These are phyloP conservation scores for Ascochyta pisi DNA, from an alignment of 2,329 filamentous ascomycete species.

Conservation along the genomic window DNA sequence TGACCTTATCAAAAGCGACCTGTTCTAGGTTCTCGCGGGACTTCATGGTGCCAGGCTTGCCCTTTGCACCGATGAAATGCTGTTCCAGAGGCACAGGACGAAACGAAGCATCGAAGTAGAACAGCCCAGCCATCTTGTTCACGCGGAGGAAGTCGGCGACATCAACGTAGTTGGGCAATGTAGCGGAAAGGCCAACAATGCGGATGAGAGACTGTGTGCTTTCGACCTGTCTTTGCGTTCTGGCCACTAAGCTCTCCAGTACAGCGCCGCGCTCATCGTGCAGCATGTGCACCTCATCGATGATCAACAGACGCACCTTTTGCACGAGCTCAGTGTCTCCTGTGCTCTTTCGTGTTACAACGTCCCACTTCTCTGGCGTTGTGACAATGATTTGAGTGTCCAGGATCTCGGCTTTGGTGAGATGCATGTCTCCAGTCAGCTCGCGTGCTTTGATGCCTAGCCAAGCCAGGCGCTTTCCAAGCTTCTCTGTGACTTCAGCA, in stretches of 20 bases:
- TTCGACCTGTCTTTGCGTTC: constrained; percentile 95
- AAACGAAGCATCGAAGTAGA: constrained; percentile 97
- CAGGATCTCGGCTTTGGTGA: constrained; percentile 95
- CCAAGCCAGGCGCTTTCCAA: constrained; percentile 91
- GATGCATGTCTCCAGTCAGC: constrained; percentile 97
- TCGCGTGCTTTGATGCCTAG: constrained; percentile 90
- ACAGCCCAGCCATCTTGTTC: constrained; percentile 88
- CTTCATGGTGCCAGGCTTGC: constrained; percentile 80
- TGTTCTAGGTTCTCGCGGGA: constrained; percentile 89
- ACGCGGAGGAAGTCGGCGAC: constrained; percentile 97
- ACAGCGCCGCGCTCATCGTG: constrained; percentile 97
- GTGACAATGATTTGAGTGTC: constrained; percentile 98
- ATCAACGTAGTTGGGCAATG: constrained; percentile 93
- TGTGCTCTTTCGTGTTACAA: constrained; percentile 94
- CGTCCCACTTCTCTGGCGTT: constrained; percentile 99
- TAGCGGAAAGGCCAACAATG: constrained; percentile 93
- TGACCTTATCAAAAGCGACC: constrained; percentile 91
- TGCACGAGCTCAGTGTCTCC: constrained; percentile 97
- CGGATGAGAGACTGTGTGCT: constrained; percentile 97
- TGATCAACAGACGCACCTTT: constrained; percentile 93
- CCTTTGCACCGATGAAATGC: constrained; percentile 95
- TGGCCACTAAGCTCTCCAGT: constrained; percentile 91
- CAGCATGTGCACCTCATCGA: constrained; percentile 99
- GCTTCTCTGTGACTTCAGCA: constrained; percentile 93
- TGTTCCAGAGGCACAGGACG: constrained; percentile 95